Percentiles rank a stretch among this genome's conserved stretches.
phyloP scores from a whole-genome alignment of 192 early-diverging fungal genomes.

The Backusella tarrabulga region DNA sequence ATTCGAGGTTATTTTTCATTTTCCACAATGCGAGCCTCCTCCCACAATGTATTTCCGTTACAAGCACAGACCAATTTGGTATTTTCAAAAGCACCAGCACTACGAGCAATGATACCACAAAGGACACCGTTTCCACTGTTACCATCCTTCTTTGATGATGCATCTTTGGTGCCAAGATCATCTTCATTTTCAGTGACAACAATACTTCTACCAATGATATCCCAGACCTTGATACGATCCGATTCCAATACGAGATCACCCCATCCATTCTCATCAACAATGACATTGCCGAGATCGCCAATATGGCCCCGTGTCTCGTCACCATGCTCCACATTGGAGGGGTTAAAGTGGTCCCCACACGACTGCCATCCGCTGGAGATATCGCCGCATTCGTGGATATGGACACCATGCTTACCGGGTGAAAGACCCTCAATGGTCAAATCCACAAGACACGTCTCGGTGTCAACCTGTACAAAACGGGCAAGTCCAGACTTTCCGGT shows the following conservation, averaged over 20 bases:
- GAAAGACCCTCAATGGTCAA: conserved; percentile 69
- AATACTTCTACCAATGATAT: conserved; percentile 87
- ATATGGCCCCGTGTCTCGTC: conserved; percentile 48
- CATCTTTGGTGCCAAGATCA: conserved; percentile 44
- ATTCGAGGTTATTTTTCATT: not conserved
- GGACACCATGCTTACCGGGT: conserved; percentile 65
- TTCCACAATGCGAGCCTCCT: conserved; percentile 54
- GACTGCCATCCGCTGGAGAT: conserved; percentile 57
- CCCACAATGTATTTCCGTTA: conserved; percentile 85
- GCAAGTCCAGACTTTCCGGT: conserved; percentile 60
- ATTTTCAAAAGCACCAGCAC: conserved; percentile 90
- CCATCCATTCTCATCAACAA: conserved; percentile 66
- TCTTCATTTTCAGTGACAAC: conserved; percentile 62
- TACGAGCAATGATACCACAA: conserved; percentile 85
- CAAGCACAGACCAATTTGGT: conserved; percentile 86
- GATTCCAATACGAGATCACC: conserved; percentile 76
- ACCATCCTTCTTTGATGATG: conserved; percentile 39
- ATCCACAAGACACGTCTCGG: conserved; percentile 74
- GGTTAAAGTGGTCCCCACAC: conserved; percentile 56
- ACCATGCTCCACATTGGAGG: conserved; percentile 46
- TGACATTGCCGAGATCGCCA: conserved; percentile 68
- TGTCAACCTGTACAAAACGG: conserved; percentile 77
- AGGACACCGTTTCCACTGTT: conserved; percentile 64
- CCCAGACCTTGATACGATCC: conserved; percentile 78
- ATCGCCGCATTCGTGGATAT: conserved; percentile 82